Percentiles rank a stretch among this genome's conserved stretches.
Evolutionary conservation across 176 grass and related monocot genomes (phyloP).

Genomic region (Cymbopogon citratus): DNA sequence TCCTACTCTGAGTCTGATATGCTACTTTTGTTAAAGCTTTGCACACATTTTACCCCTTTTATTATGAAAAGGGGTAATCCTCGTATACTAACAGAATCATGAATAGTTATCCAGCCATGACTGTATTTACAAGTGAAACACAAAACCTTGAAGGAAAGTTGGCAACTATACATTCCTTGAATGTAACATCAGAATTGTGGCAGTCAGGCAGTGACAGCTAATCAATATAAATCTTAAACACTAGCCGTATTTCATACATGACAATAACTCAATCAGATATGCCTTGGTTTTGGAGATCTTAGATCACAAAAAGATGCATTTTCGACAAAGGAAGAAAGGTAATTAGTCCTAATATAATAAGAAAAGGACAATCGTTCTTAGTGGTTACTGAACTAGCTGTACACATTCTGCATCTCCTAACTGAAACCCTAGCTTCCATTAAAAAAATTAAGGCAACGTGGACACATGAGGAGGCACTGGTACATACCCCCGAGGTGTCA

Average conservation of each 20-base stretch:
- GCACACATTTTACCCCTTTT: not conserved
- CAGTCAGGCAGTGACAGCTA: not conserved
- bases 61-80: not conserved
- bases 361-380: not conserved
- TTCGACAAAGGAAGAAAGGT: not conserved
- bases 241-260: not conserved
- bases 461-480: not conserved
- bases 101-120: not conserved
- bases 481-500: conserved; percentile 71
- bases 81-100: not conserved
- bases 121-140: too few species aligned
- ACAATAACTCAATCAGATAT: not conserved
- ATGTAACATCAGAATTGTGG: too few species aligned
- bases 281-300: not conserved
- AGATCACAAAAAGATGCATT: not conserved
- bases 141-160: too few species aligned
- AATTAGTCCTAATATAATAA: not conserved
- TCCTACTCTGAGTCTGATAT: not conserved
- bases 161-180: too few species aligned
- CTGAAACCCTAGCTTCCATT: not conserved
- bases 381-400: not conserved
- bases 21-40: conserved; percentile 1
- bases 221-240: not conserved
- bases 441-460: not conserved
- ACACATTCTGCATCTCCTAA: not conserved